A percentile compares a stretch with the other conserved stretches of the same genome.
phyloP scores from a whole-genome alignment of 2,329 filamentous ascomycete species.

The Bimuria novae-zelandiae region DNA sequence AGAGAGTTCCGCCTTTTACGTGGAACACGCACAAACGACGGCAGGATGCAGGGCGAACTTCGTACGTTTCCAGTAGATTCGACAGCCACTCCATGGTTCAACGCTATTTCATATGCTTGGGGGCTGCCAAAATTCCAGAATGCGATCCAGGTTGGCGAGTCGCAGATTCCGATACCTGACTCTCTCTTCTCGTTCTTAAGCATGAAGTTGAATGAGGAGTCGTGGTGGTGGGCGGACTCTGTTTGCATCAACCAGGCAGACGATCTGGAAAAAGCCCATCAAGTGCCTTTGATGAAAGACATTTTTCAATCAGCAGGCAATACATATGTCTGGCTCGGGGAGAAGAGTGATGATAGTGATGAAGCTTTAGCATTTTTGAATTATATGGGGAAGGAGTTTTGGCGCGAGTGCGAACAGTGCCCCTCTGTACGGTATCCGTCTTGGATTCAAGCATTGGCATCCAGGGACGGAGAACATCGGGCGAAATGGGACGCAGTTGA shows the following conservation, averaged over 20 bases:
- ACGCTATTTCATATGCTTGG: background rate
- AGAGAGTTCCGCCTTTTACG: background rate
- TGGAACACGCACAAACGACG: background rate
- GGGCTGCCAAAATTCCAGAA: background rate
- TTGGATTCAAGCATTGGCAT: background rate
- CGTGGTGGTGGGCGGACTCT: background rate
- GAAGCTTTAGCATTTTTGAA: background rate
- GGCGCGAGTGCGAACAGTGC: background rate
- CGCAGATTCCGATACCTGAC: background rate
- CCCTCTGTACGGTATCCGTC: background rate
- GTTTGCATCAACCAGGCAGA: background rate
- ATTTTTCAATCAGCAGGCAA: background rate
- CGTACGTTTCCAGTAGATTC: background rate
- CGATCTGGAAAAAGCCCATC: background rate
- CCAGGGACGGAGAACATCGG: background rate
- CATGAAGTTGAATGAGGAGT: background rate
- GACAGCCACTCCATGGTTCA: background rate
- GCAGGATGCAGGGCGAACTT: background rate
- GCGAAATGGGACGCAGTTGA: background rate
- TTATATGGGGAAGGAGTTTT: background rate
- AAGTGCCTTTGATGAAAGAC: background rate
- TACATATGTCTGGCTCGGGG: background rate
- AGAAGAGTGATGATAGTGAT: background rate
- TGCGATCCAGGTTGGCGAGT: background rate
- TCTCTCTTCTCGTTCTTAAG: background rate